Evolutionary conservation across 768 basidiomycete genomes (phyloP).

Genomic region (Suillus subalutaceus): DNA sequence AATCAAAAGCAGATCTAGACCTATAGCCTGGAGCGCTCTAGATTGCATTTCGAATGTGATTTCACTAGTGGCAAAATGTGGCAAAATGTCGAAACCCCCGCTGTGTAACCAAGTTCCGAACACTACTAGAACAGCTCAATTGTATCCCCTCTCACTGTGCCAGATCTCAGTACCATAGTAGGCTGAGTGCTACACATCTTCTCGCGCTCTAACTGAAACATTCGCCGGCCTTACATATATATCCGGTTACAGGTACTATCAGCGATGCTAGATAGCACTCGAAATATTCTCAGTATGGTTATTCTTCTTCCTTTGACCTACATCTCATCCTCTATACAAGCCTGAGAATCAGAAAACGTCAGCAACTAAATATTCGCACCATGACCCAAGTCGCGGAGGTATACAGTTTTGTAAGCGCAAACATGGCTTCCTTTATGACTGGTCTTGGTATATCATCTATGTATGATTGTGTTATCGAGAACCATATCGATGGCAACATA

Average conservation of each 20-base stretch:
- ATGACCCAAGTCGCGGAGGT: not conserved
- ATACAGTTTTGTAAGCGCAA: not conserved
- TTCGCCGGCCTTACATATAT: not conserved
- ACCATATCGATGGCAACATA: not conserved
- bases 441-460: slow-evolving; percentile 5
- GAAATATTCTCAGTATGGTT: no score
- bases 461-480: not conserved
- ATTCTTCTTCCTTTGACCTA: not conserved
- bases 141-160: no score
- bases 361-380: not conserved
- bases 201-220: not conserved
- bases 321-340: not conserved
- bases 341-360: not conserved
- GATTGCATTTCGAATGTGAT: no score
- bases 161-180: no score
- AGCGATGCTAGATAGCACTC: not conserved
- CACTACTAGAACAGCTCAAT: no score
- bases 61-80: no score
- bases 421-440: not conserved
- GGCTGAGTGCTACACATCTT: not conserved
- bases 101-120: no score
- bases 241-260: not conserved
- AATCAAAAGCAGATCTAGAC: no score
- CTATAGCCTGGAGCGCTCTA: no score
- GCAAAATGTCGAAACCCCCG: no score